These are phyloP conservation scores for Lipomyces starkeyi DNA, from an alignment of 805 yeast species.

Conservation along the genomic window DNA sequence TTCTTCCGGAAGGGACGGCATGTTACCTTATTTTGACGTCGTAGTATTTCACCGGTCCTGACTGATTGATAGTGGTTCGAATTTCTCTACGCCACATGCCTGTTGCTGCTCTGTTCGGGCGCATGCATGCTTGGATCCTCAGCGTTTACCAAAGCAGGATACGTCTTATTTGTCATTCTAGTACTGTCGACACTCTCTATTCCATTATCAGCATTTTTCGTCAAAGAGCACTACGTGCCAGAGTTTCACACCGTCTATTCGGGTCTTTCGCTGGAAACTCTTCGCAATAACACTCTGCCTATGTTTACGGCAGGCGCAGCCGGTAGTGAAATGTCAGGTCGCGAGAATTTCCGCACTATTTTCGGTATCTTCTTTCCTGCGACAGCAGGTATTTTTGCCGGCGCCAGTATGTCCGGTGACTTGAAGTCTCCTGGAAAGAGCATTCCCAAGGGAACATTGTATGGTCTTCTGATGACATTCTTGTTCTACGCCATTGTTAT, in stretches of 20 bases:
- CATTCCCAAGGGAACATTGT: constrained; percentile 91
- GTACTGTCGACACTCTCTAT: constrained; percentile 77
- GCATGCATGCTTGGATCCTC: constrained; percentile 82
- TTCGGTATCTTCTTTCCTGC: constrained; percentile 98
- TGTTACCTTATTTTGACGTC: not conserved
- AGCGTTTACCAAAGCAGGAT: constrained; percentile 82
- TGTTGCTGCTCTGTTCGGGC: constrained; percentile 72
- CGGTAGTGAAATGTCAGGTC: constrained; percentile 64
- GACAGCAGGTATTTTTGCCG: constrained; percentile 97
- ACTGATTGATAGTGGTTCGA: constrained; percentile 58
- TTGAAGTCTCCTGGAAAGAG: constrained; percentile 81
- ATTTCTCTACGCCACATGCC: constrained; percentile 70
- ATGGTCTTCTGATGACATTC: constrained; percentile 82
- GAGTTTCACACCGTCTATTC: constrained; percentile 51
- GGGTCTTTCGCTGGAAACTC: constrained; percentile 75
- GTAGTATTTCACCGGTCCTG: not conserved
- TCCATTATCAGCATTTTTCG: constrained; percentile 76
- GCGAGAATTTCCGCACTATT: constrained; percentile 80
- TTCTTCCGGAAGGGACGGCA: constrained; percentile 66
- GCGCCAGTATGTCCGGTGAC: constrained; percentile 98
- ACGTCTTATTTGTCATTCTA: constrained; percentile 68
- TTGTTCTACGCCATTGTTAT: constrained; percentile 79
- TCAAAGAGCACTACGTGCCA: constrained; percentile 63
- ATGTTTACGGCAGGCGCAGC: constrained; percentile 89
- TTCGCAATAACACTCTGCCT: constrained; percentile 72